Conservation (phyloP, 768 basidiomycete species). For the Russula abietina region DNA sequence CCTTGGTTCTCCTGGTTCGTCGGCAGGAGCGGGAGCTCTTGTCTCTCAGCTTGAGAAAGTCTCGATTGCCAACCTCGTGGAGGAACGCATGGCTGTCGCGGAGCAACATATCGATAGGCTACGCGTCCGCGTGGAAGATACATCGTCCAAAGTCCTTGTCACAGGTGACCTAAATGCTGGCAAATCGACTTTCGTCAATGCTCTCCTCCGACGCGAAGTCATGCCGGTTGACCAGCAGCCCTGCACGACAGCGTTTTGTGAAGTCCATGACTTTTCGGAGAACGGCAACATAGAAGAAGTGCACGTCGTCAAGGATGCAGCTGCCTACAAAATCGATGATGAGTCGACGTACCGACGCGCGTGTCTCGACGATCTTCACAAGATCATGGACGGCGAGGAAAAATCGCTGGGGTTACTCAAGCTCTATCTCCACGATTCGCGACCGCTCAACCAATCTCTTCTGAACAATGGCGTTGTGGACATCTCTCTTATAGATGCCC, state of each 20-base stretch:
- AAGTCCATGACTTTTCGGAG: slow-evolving; percentile 86
- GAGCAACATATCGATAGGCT: slow-evolving; percentile 79
- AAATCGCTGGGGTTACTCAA: slow-evolving; percentile 69
- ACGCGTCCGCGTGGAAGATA: slow-evolving; percentile 71
- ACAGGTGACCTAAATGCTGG: too few species aligned
- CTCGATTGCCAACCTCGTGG: slow-evolving; percentile 87
- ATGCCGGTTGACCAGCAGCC: too few species aligned
- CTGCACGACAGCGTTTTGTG: slow-evolving; percentile 94
- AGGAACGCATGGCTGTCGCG: slow-evolving; percentile 72
- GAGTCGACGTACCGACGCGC: slow-evolving; percentile 70
- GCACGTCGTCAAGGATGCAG: too few species aligned
- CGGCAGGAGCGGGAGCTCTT: slow-evolving; percentile 58
- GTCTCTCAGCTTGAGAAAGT: slow-evolving; percentile 90
- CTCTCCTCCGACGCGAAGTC: too few species aligned
- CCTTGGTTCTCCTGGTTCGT: slow-evolving; percentile 67
- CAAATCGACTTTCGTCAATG: too few species aligned
- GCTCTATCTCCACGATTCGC: slow-evolving; percentile 81
- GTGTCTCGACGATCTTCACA: slow-evolving; percentile 65
- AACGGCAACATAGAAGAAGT: slow-evolving; percentile 79
- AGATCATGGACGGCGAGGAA: slow-evolving; percentile 71
- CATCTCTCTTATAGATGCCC: slow-evolving; percentile 97
- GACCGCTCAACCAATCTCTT: slow-evolving; percentile 73
- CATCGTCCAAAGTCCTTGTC: too few species aligned
- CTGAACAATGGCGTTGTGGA: slow-evolving; percentile 94
- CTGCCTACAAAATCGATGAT: slow-evolving; percentile 67